A percentile compares a stretch with the other conserved stretches of the same genome.
These are phyloP conservation scores for Micromonas commoda DNA, from an alignment of 139 green algal species.

Conservation along the genomic window DNA sequence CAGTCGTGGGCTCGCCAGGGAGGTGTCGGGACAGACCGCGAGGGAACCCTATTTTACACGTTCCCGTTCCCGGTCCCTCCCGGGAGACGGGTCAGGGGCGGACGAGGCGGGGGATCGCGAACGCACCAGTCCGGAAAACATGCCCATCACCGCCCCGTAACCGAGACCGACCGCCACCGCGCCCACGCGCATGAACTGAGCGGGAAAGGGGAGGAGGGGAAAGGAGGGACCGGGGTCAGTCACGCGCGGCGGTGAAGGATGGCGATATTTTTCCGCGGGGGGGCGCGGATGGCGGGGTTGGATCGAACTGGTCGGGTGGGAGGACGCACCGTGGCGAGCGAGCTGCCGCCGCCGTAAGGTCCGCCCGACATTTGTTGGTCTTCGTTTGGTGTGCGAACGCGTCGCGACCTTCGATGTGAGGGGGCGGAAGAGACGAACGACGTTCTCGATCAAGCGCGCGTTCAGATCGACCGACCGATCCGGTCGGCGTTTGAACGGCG, in stretches of 20 bases:
- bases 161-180: slow-evolving; percentile 3
- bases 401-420: too few relatives aligned
- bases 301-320: too few relatives aligned
- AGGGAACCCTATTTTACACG: too few relatives aligned
- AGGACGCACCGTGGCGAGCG: not conserved
- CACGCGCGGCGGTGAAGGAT: not conserved
- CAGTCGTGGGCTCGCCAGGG: too few relatives aligned
- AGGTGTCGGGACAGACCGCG: too few relatives aligned
- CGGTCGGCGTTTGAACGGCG: not conserved
- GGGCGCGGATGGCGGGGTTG: not conserved
- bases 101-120: not conserved
- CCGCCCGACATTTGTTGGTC: not conserved
- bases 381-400: too few relatives aligned
- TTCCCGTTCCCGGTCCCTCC: too few relatives aligned
- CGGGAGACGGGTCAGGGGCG: too few relatives aligned
- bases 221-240: not conserved
- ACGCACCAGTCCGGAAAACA: not conserved
- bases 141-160: slow-evolving; percentile 11
- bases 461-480: not conserved
- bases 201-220: not conserved
- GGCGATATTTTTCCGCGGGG: not conserved
- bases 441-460: too few relatives aligned
- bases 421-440: too few relatives aligned
- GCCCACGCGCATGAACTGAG: slow-evolving; percentile 9
- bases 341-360: not conserved